These are phyloP conservation scores for Acanthamoeba sp. DNA, from an alignment of 208 protist species.

Conservation along the genomic window DNA sequence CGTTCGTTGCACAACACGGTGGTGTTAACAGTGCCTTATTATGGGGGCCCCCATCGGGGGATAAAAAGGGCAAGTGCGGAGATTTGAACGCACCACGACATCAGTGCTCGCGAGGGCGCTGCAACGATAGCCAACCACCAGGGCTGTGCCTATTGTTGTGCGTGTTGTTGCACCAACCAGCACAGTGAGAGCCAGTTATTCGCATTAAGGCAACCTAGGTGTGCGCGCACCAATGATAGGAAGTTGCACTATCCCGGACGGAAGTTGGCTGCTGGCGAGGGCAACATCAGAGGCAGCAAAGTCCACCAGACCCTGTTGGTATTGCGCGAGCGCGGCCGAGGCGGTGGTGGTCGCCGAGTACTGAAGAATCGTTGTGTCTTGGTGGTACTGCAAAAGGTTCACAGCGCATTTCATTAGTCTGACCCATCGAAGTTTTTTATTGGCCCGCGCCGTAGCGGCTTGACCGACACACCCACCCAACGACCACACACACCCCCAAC, in stretches of 20 bases:
- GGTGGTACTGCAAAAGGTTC: neutral
- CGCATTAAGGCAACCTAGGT: too few relatives aligned
- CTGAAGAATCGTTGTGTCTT: neutral
- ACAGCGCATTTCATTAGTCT: too few relatives aligned
- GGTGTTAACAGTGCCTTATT: too few relatives aligned
- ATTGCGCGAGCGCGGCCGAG: neutral
- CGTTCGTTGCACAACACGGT: neutral
- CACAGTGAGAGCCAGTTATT: too few relatives aligned
- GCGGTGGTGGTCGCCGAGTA: neutral
- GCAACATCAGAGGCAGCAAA: conserved; percentile 11
- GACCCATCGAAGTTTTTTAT: too few relatives aligned
- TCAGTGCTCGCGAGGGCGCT: neutral
- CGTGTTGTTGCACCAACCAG: too few relatives aligned
- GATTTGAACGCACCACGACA: neutral
- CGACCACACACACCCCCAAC: neutral
- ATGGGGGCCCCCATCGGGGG: too few relatives aligned
- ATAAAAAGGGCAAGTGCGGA: neutral
- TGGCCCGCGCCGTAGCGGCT: too few relatives aligned
- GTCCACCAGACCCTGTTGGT: neutral
- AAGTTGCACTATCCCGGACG: neutral
- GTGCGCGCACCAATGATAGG: conserved; percentile 41
- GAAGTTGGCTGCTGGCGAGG: neutral
- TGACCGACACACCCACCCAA: too few relatives aligned
- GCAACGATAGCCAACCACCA: neutral
- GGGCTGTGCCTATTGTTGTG: neutral